phyloP scores from a whole-genome alignment of 768 basidiomycete genomes.

The Suillus spraguei region DNA sequence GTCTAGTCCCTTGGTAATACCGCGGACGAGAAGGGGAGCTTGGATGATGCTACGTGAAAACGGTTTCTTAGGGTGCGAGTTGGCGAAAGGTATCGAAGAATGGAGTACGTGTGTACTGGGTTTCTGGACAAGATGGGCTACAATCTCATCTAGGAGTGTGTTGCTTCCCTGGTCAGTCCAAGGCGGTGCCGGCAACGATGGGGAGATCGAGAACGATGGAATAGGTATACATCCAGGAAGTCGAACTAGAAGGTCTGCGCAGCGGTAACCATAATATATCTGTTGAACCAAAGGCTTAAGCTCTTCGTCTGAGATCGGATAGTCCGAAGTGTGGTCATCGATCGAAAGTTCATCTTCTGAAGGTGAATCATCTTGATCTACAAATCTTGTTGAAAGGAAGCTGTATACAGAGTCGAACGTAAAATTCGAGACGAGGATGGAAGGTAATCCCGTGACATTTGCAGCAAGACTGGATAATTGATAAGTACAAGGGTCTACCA shows the following conservation, averaged over 20 bases:
- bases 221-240: conserved; percentile 78
- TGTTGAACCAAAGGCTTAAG: conserved; percentile 66
- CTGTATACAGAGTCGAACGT: conserved; percentile 85
- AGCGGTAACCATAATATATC: conserved; percentile 64
- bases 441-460: conserved; percentile 55
- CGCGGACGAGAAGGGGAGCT: conserved; percentile 74
- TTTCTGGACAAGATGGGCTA: conserved; percentile 40
- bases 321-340: conserved; percentile 46
- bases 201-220: conserved; percentile 61
- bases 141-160: conserved; percentile 41
- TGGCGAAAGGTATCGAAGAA: conserved; percentile 44
- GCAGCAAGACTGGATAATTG: conserved; percentile 59
- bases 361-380: conserved; percentile 1
- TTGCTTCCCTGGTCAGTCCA: conserved; percentile 62
- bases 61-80: conserved; percentile 13
- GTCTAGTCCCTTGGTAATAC: conserved; percentile 39
- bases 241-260: conserved; percentile 69
- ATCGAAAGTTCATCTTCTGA: conserved; percentile 21
- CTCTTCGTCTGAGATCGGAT: conserved; percentile 50
- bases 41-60: conserved; percentile 42
- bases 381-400: conserved; percentile 56
- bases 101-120: conserved; percentile 37
- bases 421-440: conserved; percentile 78
- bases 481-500: not conserved
- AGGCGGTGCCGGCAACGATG: conserved; percentile 56